Evolutionary conservation across 1,284 basidiomycete species (phyloP).

Genomic region (Tilletia horrida): DNA sequence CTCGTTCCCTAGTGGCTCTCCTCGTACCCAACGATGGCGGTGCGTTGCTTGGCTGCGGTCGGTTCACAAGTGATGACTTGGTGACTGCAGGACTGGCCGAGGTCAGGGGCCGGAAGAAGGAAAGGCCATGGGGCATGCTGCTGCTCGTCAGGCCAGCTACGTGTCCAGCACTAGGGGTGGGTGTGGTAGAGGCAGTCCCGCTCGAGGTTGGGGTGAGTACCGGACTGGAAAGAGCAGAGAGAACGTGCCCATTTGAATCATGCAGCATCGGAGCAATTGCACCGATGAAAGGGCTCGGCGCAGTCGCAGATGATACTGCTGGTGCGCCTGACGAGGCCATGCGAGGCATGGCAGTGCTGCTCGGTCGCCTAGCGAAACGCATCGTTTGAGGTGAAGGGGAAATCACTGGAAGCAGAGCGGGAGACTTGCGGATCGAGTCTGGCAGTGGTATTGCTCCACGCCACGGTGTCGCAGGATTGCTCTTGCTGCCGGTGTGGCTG

Average conservation of each 20-base stretch:
- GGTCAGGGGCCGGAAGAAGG: conserved; percentile 5
- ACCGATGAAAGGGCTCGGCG: too few species aligned
- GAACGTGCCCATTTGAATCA: too few species aligned
- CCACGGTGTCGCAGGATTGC: conserved; percentile 4
- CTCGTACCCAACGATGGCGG: background rate
- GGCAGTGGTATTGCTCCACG: background rate
- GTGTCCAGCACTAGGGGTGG: conserved; percentile 2
- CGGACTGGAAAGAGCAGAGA: conserved; percentile 4
- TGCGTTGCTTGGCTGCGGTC: conserved; percentile 1
- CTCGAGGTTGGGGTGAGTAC: conserved; percentile 10
- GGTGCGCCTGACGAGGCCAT: background rate
- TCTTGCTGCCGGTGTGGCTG: background rate
- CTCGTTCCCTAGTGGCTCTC: conserved; percentile 1
- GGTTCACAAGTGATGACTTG: too few species aligned
- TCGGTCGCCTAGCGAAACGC: conserved; percentile 9
- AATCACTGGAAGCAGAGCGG: background rate
- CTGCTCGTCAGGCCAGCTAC: conserved; percentile 13
- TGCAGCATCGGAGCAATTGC: too few species aligned
- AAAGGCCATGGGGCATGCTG: conserved; percentile 10
- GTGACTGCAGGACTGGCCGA: conserved; percentile 11
- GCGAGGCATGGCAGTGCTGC: conserved; percentile 15
- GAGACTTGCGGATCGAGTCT: background rate
- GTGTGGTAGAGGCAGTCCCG: conserved; percentile 11
- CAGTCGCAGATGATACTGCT: too few species aligned
- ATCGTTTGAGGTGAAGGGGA: background rate